Evolutionary conservation across 2,329 filamentous ascomycete species (phyloP).

Genomic region (Pyrenophora tritici-repentis): DNA sequence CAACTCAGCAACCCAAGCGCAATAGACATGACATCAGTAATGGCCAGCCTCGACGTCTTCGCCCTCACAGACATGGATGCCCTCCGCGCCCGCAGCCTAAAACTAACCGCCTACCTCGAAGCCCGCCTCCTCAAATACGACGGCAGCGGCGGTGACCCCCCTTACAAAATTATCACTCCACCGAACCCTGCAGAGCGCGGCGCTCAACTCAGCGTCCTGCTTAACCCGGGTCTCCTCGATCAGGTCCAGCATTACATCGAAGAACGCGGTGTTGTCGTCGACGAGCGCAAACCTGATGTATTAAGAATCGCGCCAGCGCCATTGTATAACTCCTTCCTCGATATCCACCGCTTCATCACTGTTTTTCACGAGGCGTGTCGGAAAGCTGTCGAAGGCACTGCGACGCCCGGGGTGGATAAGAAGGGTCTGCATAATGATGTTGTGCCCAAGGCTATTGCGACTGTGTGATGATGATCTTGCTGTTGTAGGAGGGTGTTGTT

Average conservation of each 20-base stretch:
- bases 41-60: conserved; percentile 75
- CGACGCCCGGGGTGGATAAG: neutral
- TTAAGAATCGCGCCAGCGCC: conserved; percentile 83
- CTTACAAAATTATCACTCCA: conserved; percentile 69
- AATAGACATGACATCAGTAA: conserved; percentile 75
- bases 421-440: neutral
- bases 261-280: conserved; percentile 72
- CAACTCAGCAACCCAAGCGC: conserved; percentile 85
- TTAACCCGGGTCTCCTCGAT: conserved; percentile 73
- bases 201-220: conserved; percentile 76
- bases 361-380: conserved; percentile 58
- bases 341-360: conserved; percentile 59
- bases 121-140: conserved; percentile 38
- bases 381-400: conserved; percentile 34
- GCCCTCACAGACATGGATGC: conserved; percentile 70
- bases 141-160: conserved; percentile 26
- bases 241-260: conserved; percentile 66
- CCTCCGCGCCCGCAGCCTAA: conserved; percentile 72
- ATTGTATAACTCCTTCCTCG: conserved; percentile 79
- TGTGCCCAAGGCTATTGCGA: conserved; percentile 17
- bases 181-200: conserved; percentile 69
- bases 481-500: too few species aligned
- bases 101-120: conserved; percentile 78
- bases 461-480: conserved; percentile 13
- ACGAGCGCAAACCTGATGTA: conserved; percentile 84